Evolutionary conservation across 2,329 filamentous ascomycete species (phyloP), one percentile per base, ranked within the genome.

Genomic region (Hawksworthiomyces lignivorus): DNA sequence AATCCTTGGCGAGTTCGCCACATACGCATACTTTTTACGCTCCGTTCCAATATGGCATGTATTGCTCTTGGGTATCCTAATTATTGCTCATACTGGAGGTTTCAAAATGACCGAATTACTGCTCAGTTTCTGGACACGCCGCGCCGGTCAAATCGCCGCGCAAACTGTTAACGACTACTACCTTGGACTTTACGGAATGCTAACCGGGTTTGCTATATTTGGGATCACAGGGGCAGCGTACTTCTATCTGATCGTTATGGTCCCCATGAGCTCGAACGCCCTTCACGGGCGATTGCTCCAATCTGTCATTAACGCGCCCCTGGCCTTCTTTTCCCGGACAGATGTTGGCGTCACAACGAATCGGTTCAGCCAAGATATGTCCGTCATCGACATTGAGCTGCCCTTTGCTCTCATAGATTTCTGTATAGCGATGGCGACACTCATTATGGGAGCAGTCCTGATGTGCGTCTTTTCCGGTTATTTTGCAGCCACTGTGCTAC

Each of bases 21-120:
- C 47, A 4, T 51, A 62, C 4, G 28, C 29, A 17, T 62, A 63
- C 33, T 55, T 54, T 4, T 21, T 34, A 19, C 15, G 32, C 15
- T 9, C 32, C 20, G 18, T 46, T 12, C 39, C 39, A 2, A 12
- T 22, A 32, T 43, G 34, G 44, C 33, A 42, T 19, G 39, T 31
- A 4, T 4, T 46, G 20, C 14, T 43, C 10, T 37, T 35, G 14
- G 44, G 29, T 22, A 24, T 22, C 35, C 22, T 43, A 29, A 30
- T 39, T 14, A 32, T 39, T 28, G 20, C 39, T n/a, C 39, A 26
- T 21, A 39, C 30, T 5, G 39, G 29, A 37, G 36, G 39, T 28
- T 30, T 26, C 31, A 20, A 32, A 24, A 42, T 46, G 44, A 43
- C 44, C 5, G 36, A 20, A 39, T 34, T 43, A 2, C 15, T 34